Evolutionary conservation across 169 alveolate species (phyloP).

Genomic region (Nephromyces sp.): DNA sequence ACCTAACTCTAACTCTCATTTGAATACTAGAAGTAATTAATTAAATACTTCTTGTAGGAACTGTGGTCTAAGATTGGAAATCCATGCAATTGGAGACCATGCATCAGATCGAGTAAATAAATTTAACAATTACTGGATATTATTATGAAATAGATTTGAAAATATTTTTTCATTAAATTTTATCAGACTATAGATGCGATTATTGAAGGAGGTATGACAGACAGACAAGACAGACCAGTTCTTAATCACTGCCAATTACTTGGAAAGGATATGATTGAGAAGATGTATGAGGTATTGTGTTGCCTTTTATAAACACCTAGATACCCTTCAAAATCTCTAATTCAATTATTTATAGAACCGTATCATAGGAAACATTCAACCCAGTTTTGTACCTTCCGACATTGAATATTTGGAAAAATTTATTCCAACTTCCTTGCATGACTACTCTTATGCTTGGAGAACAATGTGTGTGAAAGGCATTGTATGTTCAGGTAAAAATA

Average conservation of each 20-base stretch:
- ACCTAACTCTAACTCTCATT: too few species aligned
- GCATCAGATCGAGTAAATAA: neutral
- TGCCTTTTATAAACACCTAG: too few species aligned
- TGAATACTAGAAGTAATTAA: too few species aligned
- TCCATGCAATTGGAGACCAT: neutral
- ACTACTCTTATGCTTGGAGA: neutral
- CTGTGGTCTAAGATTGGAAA: neutral
- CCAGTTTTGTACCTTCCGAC: neutral
- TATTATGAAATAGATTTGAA: too few species aligned
- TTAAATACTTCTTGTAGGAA: too few species aligned
- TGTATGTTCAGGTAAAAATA: neutral
- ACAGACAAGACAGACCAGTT: neutral
- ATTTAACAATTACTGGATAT: too few species aligned
- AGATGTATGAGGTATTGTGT: too few species aligned
- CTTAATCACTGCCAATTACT: neutral
- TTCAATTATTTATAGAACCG: too few species aligned
- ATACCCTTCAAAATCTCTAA: too few species aligned
- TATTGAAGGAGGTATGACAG: neutral
- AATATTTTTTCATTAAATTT: too few species aligned
- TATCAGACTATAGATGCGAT: neutral
- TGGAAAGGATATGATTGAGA: neutral
- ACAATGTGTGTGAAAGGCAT: neutral
- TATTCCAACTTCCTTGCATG: neutral
- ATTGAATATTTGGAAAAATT: neutral
- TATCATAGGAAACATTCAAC: neutral